Base-by-base conservation (phyloP, 371 early-diverging fungal species). In the Mucor piriformis region DNA sequence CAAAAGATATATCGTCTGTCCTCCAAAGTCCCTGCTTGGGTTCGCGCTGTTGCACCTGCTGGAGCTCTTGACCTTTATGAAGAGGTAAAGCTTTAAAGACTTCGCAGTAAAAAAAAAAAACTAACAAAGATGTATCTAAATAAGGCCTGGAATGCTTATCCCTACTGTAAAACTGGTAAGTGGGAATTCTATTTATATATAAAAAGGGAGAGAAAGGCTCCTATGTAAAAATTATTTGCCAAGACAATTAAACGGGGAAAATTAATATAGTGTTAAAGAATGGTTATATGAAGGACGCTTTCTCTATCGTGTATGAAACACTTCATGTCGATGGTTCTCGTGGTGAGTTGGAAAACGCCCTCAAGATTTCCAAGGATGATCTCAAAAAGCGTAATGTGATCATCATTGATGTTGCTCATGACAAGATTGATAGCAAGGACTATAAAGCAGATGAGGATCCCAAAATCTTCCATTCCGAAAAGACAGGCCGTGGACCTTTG, bases 71-170 rank as follows among this genome's bases (percentile, higher is more conserved):
- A 82, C 51, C 72, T 88, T 42, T 80, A 87, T 69, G 89, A 89
- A 62, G 84, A 84, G 65, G 70, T 69, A 50, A 25, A 42, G 37
- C 15, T 3, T 38, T 15, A 13, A 8, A 12, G 40, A 24, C 16
- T 32, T 55, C 3, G 3, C 13, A 3, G 6, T 25, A 23, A 18
- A 47, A n/a, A 57, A 5, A 3, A 33, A 29, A 29, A 29, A 8
- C 29, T 29, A 6, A 8, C 6, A 29, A 29, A 29, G 29, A 29
- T 40, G n/a, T 44, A 13, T 33, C 8, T 51, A 44, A 66, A n/a
- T n/a, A n/a, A 76, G 73, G 92, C 92, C 42, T 92, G 92, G 92
- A 92, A 92, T 67, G 92, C 88, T 35, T 92, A 89, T 66, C 92
- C 92, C 11, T 86, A 88, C 62, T 89, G 89, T 76, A 85, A 82